These are phyloP conservation scores for Daldinia concentrica DNA, from an alignment of 495 filamentous ascomycete genomes.

Conservation along the genomic window DNA sequence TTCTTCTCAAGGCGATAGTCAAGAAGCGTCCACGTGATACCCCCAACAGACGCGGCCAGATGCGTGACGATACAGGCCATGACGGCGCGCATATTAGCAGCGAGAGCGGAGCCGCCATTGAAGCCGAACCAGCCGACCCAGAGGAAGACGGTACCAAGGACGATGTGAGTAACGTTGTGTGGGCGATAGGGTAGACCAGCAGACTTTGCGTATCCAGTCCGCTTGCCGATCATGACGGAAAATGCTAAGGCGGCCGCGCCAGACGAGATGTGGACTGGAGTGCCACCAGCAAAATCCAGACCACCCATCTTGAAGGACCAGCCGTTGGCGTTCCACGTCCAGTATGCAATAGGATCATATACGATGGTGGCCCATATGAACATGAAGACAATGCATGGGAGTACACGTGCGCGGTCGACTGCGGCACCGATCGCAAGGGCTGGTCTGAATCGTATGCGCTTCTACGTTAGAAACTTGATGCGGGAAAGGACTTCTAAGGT, in stretches of 20 bases:
- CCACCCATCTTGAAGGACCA: conserved; percentile 80
- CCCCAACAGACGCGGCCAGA: conserved; percentile 86
- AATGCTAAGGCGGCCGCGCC: conserved; percentile 83
- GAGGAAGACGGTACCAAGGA: conserved; percentile 91
- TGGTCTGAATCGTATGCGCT: conserved; percentile 58
- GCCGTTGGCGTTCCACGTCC: conserved; percentile 87
- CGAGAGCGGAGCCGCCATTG: conserved; percentile 97
- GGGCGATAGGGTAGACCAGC: conserved; percentile 83
- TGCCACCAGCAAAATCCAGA: conserved; percentile 87
- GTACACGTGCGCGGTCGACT: conserved; percentile 82
- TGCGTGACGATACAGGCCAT: conserved; percentile 99
- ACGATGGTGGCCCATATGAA: conserved; percentile 89
- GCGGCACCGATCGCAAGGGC: conserved; percentile 81
- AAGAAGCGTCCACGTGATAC: conserved; percentile 89
- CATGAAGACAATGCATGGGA: conserved; percentile 86
- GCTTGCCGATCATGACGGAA: conserved; percentile 85
- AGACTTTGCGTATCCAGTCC: conserved; percentile 77
- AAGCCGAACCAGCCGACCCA: conserved; percentile 99
- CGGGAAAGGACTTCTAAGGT: background rate
- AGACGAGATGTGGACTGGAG: conserved; percentile 87
- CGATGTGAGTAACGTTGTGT: conserved; percentile 97
- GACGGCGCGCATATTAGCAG: conserved; percentile 91
- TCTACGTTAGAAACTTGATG: conserved; percentile 16
- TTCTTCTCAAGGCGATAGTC: conserved; percentile 95
- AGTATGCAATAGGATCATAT: conserved; percentile 87